Evolutionary conservation across 2,329 filamentous ascomycete species (phyloP), one percentile per base, ranked within the genome.

Genomic region (Gliomastix tumulicola): DNA sequence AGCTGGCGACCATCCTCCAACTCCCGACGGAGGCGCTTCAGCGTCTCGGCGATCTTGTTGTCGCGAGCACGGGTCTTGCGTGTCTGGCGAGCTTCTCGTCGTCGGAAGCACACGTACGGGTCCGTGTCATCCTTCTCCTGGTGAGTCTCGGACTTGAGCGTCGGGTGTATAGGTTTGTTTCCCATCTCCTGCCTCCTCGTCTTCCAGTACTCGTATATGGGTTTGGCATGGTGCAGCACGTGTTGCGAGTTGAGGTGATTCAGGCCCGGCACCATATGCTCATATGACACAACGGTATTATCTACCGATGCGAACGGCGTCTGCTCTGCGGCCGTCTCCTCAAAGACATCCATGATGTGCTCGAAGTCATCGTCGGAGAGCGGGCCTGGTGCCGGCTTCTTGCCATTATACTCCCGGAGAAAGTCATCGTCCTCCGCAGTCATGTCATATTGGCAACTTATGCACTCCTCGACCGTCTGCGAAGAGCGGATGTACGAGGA

Each of bases 401-500:
- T 89, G 49, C 79, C 69, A 65, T 97, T 98, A 67, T 92, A 83
- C 47, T 77, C 72, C 54, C 82, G 85, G 49, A 98, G 75, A 55
- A 87, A 95, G 38, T 74, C 77, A 58, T 88, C 84, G 64, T 98
- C 92, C 53, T 94, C 88, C 46, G 83, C 81, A 20, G 82, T 89
- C 84, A 97, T 90, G 65, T 94, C 88, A 79, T 98, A 98, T 50
- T 82, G 78, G 56, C 83, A 85, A 51, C 86, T 85, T 54, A 88
- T 83, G 51, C 84, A 94, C 63, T 98, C 92, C 65, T 98, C 92
- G 43, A 98, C 90, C 4, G 92, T 98, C 48, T 94, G 90, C 45
- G 92, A 97, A 66, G 94, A 97, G 46, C 90, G 88, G 57, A 98
- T 95, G 63, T 97, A 97, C 43, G 89, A 92, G 43, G 82, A 80